A percentile compares a stretch with the other conserved stretches of the same genome.
Conservation (phyloP, 768 basidiomycete species). For the Suillus sp. region DNA sequence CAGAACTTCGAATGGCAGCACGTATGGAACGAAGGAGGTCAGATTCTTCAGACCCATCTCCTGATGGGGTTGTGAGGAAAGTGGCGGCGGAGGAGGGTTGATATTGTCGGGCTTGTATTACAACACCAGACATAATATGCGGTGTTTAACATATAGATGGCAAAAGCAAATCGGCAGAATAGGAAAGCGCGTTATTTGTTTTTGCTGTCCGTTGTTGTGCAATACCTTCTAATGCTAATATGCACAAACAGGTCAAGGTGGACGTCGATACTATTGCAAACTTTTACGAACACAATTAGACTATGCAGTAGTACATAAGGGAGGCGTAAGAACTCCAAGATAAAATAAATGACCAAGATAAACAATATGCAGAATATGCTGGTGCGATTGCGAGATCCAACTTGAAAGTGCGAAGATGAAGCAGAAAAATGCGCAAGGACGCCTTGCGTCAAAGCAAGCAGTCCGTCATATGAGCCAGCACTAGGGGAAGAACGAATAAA, state of each 20-base stretch:
- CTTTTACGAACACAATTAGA: slow-evolving; percentile 10
- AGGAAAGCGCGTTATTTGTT: slow-evolving; percentile 4
- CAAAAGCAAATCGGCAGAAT: neutral
- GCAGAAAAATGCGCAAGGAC: slow-evolving; percentile 7
- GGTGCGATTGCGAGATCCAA: slow-evolving; percentile 36
- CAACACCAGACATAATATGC: slow-evolving; percentile 24
- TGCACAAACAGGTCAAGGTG: slow-evolving; percentile 13
- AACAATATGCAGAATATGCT: slow-evolving; percentile 38
- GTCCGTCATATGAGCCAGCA: slow-evolving; percentile 31
- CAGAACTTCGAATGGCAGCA: slow-evolving; percentile 57
- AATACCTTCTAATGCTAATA: slow-evolving; percentile 18
- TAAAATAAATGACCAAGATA: slow-evolving; percentile 41
- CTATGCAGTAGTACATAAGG: slow-evolving; percentile 27
- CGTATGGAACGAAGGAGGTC: slow-evolving; percentile 58
- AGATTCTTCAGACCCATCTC: slow-evolving; percentile 29
- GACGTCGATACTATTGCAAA: slow-evolving; percentile 21
- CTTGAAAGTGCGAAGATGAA: slow-evolving; percentile 25
- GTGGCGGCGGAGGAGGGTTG: slow-evolving; percentile 46
- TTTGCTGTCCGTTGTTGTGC: slow-evolving; percentile 5
- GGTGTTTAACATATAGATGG: neutral
- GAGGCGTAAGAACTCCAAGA: slow-evolving; percentile 34
- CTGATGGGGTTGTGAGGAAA: slow-evolving; percentile 39
- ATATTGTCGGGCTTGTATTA: slow-evolving; percentile 44
- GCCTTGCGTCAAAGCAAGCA: slow-evolving; percentile 29
- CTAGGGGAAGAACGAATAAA: slow-evolving; percentile 29